phyloP scores from a whole-genome alignment of 2,329 filamentous ascomycete genomes.

The Leptographium radiaticola region DNA sequence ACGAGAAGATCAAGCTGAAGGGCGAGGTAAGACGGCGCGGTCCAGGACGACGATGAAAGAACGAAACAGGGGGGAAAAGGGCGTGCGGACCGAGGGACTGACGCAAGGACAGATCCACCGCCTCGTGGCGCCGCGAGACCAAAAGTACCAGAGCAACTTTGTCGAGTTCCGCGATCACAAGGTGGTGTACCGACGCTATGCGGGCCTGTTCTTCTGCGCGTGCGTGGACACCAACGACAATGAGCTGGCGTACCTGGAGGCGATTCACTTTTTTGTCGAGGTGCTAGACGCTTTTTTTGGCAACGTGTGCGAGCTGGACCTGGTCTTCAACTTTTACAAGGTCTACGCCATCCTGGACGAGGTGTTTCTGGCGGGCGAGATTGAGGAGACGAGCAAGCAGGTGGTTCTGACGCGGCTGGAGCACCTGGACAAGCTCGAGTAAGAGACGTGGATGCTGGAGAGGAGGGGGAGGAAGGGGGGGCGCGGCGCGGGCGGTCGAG shows the following conservation, averaged over 20 bases:
- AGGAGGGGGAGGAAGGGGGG: neutral
- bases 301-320: slow-evolving; percentile 94
- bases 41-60: too few relatives aligned
- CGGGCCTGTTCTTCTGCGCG: slow-evolving; percentile 96
- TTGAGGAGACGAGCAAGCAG: slow-evolving; percentile 97
- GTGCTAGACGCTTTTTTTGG: slow-evolving; percentile 97
- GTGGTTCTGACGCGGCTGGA: slow-evolving; percentile 89
- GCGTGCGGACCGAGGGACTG: neutral
- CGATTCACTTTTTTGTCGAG: slow-evolving; percentile 98
- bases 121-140: slow-evolving; percentile 90
- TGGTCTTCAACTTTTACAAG: slow-evolving; percentile 72
- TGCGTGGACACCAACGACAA: slow-evolving; percentile 99
- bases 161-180: slow-evolving; percentile 94
- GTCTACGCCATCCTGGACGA: slow-evolving; percentile 98
- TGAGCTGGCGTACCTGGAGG: slow-evolving; percentile 90
- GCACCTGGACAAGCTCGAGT: slow-evolving; percentile 94
- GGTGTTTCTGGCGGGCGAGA: slow-evolving; percentile 94
- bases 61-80: neutral
- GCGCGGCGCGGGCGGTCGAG: neutral
- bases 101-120: slow-evolving; percentile 60
- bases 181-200: slow-evolving; percentile 94
- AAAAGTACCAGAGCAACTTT: slow-evolving; percentile 99
- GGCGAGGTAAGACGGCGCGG: slow-evolving; percentile 53
- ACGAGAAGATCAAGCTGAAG: slow-evolving; percentile 98
- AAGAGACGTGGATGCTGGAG: slow-evolving; percentile 15